A percentile compares a stretch with the other conserved stretches of the same genome.
These are phyloP conservation scores for Sanguinoderma infundibulare DNA, from an alignment of 1,284 basidiomycete species.

Conservation along the genomic window DNA sequence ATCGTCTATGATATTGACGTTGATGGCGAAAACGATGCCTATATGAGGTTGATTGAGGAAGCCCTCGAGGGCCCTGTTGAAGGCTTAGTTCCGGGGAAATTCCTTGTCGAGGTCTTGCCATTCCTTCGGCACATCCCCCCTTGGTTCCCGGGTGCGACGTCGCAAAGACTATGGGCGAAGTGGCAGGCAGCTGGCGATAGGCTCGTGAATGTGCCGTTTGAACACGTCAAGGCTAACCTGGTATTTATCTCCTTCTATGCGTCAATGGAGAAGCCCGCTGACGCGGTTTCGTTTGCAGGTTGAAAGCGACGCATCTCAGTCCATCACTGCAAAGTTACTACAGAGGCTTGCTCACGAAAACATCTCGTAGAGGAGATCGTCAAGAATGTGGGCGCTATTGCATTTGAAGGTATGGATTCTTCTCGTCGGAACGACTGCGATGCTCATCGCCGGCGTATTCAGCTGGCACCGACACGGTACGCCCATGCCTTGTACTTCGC, in stretches of 20 bases:
- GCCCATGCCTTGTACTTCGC: not conserved
- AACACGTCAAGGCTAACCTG: not conserved
- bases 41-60: constrained; percentile 12
- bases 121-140: constrained; percentile 16
- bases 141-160: constrained; percentile 17
- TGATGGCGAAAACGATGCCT: constrained; percentile 10
- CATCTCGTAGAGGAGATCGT: not conserved
- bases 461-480: constrained; percentile 22
- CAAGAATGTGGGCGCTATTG: constrained; percentile 6
- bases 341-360: not conserved
- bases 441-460: not conserved
- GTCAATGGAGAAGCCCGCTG: too few species aligned
- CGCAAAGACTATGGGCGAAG: constrained; percentile 4
- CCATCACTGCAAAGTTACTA: not conserved
- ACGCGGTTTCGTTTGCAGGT: too few species aligned
- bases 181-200: constrained; percentile 3
- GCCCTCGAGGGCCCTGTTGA: constrained; percentile 3
- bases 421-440: constrained; percentile 1
- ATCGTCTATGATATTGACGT: constrained; percentile 19
- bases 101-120: constrained; percentile 15
- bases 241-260: not conserved
- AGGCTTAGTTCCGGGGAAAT: constrained; percentile 2
- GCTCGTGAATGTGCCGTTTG: not conserved
- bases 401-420: constrained; percentile 13
- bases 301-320: not conserved